phyloP scores from a whole-genome alignment of 257 asterid species.

The Solanum boliviense region DNA sequence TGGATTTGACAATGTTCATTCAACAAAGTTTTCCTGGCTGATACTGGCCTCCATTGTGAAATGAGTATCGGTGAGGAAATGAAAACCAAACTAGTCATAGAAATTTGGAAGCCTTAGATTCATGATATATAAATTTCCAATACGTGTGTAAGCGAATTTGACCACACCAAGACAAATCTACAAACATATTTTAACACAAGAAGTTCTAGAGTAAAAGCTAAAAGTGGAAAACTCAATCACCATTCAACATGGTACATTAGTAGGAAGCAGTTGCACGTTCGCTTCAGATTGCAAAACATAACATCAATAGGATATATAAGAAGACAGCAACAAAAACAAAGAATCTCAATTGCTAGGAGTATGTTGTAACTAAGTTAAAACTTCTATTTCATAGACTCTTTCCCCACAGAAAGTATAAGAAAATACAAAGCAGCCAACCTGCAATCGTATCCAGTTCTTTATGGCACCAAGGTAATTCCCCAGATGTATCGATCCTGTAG shows the following conservation, averaged over 20 bases:
- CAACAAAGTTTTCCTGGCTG: not conserved
- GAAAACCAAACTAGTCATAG: not conserved
- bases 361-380: not conserved
- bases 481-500: constrained; percentile 95
- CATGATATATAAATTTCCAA: not conserved
- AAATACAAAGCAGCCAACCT: constrained; percentile 33
- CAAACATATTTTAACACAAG: not conserved
- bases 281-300: not conserved
- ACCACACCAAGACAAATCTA: not conserved
- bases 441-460: constrained; percentile 84
- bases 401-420: not conserved
- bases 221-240: not conserved
- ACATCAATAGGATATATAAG: not conserved
- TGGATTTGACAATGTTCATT: not conserved
- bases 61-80: not conserved
- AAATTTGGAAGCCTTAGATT: not conserved
- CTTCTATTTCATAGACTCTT: not conserved
- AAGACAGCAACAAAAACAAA: not conserved
- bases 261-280: not conserved
- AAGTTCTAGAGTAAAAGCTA: not conserved
- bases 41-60: not conserved
- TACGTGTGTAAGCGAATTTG: not conserved
- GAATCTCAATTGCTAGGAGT: not conserved
- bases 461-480: constrained; percentile 97
- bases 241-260: not conserved